These are phyloP conservation scores for Solanum verrucosum DNA, from an alignment of 257 asterid genomes.

Conservation along the genomic window DNA sequence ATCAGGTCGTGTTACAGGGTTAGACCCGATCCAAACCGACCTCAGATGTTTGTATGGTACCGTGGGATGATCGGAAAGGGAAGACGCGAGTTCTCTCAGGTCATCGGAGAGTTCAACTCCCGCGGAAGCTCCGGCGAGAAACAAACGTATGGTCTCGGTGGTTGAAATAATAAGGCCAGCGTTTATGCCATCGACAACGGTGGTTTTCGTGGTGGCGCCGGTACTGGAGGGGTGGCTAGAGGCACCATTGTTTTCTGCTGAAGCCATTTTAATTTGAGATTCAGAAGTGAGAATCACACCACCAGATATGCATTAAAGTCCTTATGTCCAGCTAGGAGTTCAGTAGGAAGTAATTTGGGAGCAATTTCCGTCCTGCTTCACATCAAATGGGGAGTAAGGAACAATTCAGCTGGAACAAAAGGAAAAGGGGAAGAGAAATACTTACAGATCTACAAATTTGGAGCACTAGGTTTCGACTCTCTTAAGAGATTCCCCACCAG, in stretches of 20 bases:
- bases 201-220: not conserved
- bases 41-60: constrained; percentile 56
- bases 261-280: not conserved
- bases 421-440: no score
- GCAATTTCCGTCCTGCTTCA: no score
- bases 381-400: no score
- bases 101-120: constrained; percentile 35
- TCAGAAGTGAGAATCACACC: not conserved
- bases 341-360: no score
- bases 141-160: constrained; percentile 48
- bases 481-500: no score
- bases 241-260: not conserved
- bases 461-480: no score
- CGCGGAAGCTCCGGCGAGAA: constrained; percentile 37
- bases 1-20: constrained; percentile 34
- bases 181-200: not conserved
- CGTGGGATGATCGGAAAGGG: constrained; percentile 29
- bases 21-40: constrained; percentile 52
- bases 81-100: constrained; percentile 49
- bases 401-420: no score
- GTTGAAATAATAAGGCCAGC: constrained; percentile 39
- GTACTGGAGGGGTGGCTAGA: not conserved
- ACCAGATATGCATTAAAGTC: no score
- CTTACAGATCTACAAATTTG: no score
- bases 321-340: no score